Percentiles rank a stretch among this genome's conserved stretches.
Evolutionary conservation across 2,329 filamentous ascomycete species (phyloP).

Genomic region (Sclerotinia spermophila): DNA sequence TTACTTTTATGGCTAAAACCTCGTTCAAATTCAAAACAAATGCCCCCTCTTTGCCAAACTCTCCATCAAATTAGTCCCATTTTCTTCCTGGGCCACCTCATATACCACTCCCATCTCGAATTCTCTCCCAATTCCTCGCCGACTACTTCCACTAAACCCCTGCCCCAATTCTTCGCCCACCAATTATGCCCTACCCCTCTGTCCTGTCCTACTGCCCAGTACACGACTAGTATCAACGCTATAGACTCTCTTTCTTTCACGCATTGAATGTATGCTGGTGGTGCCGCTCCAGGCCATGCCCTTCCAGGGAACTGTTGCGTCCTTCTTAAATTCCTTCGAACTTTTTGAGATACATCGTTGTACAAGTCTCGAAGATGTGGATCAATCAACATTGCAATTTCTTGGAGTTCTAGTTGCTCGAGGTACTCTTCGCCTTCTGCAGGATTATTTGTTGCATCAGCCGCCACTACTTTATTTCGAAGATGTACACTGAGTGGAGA

Average conservation of each 20-base stretch:
- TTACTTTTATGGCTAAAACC: no score
- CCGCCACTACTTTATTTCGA: background rate
- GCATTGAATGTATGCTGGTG: conserved; percentile 4
- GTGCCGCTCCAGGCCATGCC: background rate
- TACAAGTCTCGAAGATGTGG: background rate
- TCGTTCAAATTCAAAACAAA: no score
- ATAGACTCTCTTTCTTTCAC: conserved; percentile 12
- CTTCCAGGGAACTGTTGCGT: background rate
- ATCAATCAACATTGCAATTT: background rate
- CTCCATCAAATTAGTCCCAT: background rate
- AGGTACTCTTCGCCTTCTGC: conserved; percentile 9
- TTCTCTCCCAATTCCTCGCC: background rate
- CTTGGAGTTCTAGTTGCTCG: background rate
- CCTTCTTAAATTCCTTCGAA: conserved; percentile 5
- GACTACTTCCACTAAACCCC: conserved; percentile 1
- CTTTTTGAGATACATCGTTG: background rate
- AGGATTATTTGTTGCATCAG: background rate
- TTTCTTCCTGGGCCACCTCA: conserved; percentile 10
- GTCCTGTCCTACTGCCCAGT: conserved; percentile 14
- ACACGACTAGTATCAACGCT: conserved; percentile 10
- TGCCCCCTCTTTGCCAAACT: background rate
- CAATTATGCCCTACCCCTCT: conserved; percentile 14
- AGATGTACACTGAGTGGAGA: background rate
- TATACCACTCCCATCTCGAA: background rate
- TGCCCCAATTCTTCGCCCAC: conserved; percentile 14